These are phyloP conservation scores for Aspergillus indologenus DNA, from an alignment of 495 filamentous ascomycete species.

Conservation along the genomic window DNA sequence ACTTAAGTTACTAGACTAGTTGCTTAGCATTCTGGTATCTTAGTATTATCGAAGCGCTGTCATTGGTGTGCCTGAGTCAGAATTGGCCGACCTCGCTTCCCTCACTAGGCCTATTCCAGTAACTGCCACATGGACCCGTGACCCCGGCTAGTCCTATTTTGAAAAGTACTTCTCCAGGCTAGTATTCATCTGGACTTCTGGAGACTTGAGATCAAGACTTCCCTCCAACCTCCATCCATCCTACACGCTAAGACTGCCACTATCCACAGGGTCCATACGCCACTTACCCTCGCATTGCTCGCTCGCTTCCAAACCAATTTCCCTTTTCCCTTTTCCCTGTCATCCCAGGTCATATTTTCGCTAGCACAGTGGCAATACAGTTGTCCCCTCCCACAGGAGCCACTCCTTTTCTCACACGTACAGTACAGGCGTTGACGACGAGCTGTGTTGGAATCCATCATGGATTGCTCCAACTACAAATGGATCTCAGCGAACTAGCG, in stretches of 20 bases:
- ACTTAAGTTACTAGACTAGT: too few relatives aligned
- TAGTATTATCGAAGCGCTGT: not conserved
- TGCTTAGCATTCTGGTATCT: too few relatives aligned
- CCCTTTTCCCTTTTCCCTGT: not conserved
- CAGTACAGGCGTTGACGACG: too few relatives aligned
- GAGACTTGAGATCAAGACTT: not conserved
- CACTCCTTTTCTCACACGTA: too few relatives aligned
- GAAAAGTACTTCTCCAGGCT: too few relatives aligned
- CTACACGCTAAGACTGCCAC: not conserved
- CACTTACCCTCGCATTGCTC: too few relatives aligned
- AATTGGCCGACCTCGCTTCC: not conserved
- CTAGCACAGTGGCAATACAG: not conserved
- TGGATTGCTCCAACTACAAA: not conserved
- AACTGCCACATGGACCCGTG: not conserved
- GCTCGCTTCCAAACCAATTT: not conserved
- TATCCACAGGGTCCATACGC: not conserved
- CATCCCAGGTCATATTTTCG: not conserved
- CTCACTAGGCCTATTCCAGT: not conserved
- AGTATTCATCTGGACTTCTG: too few relatives aligned
- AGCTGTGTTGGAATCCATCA: too few relatives aligned
- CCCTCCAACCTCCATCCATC: not conserved
- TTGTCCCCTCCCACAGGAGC: not conserved
- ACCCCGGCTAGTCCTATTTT: not conserved
- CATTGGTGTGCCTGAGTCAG: constrained; percentile 20
- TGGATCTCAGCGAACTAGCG: not conserved